A percentile compares a stretch with the other conserved stretches of the same genome.
Conservation (phyloP, 2,329 filamentous ascomycete species). For the Trichophyton mentagrophytes region DNA sequence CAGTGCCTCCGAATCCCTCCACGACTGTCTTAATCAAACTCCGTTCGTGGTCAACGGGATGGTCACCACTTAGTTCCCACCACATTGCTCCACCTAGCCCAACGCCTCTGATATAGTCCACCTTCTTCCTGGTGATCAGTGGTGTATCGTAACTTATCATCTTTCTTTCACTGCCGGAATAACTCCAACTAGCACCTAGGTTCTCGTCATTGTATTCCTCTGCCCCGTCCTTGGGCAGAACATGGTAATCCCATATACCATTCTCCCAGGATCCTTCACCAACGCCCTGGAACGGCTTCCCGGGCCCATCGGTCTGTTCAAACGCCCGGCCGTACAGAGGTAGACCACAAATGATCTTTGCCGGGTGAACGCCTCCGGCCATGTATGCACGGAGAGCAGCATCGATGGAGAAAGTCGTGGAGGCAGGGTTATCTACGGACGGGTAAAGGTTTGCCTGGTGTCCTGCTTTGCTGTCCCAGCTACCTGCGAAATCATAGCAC, state of each 20-base stretch:
- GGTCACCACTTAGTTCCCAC: conserved; percentile 79
- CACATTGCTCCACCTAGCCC: conserved; percentile 86
- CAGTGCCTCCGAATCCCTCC: conserved; percentile 8
- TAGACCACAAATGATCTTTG: conserved; percentile 81
- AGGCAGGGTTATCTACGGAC: conserved; percentile 42
- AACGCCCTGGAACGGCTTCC: conserved; percentile 55
- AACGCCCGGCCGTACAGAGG: conserved; percentile 86
- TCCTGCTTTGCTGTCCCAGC: conserved; percentile 59
- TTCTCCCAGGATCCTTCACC: conserved; percentile 74
- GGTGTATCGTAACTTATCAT: conserved; percentile 69
- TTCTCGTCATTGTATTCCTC: conserved; percentile 49
- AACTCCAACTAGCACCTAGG: conserved; percentile 60
- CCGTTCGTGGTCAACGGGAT: conserved; percentile 8
- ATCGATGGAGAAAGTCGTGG: conserved; percentile 68
- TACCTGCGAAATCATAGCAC: conserved; percentile 81
- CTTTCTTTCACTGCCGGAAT: conserved; percentile 45
- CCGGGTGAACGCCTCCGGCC: conserved; percentile 47
- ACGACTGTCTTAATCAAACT: conserved; percentile 11
- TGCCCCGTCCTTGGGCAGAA: conserved; percentile 55
- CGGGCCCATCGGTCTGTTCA: conserved; percentile 61
- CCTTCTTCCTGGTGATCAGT: conserved; percentile 55
- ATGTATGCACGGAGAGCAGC: conserved; percentile 61
- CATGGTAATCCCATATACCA: conserved; percentile 83
- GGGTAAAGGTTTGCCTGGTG: conserved; percentile 72
- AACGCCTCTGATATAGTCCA: conserved; percentile 52